phyloP scores from a whole-genome alignment of 371 early-diverging fungal genomes.

The Caulochytrium protostelioides region DNA sequence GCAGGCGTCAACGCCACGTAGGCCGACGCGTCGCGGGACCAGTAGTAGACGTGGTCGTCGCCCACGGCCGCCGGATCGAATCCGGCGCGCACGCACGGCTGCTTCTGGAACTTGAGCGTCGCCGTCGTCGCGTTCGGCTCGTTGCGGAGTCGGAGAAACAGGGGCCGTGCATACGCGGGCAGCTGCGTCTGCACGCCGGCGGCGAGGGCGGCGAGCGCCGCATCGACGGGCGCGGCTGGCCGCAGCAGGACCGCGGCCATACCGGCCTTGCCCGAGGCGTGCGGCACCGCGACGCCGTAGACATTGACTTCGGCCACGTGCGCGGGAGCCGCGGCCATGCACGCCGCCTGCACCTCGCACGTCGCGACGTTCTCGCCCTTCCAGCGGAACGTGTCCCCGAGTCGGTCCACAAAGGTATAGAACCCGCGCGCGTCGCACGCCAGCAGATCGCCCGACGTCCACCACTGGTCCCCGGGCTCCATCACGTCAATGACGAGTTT shows the following conservation, averaged over 20 bases:
- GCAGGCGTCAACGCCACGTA: too few relatives aligned
- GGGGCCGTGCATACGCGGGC: conserved; percentile 37
- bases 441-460: conserved; percentile 45
- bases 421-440: conserved; percentile 27
- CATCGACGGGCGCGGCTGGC: not conserved
- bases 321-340: conserved; percentile 28
- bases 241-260: conserved; percentile 41
- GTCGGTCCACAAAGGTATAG: conserved; percentile 47
- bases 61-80: too few relatives aligned
- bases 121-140: too few relatives aligned
- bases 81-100: too few relatives aligned
- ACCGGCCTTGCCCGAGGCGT: conserved; percentile 43
- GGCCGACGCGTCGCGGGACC: too few relatives aligned
- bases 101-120: too few relatives aligned
- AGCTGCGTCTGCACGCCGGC: conserved; percentile 17
- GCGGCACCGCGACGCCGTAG: conserved; percentile 29
- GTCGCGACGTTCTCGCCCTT: conserved; percentile 45
- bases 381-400: conserved; percentile 41
- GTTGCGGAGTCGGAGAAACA: conserved; percentile 33
- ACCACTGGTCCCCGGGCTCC: conserved; percentile 28
- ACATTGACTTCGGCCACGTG: conserved; percentile 38
- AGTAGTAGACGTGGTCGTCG: too few relatives aligned
- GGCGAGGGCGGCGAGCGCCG: conserved; percentile 13
- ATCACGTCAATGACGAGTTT: conserved; percentile 19
- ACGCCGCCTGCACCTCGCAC: conserved; percentile 19